A percentile compares a stretch with the other conserved stretches of the same genome.
Evolutionary conservation across 352 stramenopile genomes (phyloP).

Genomic region (Phytophthora citricola): DNA sequence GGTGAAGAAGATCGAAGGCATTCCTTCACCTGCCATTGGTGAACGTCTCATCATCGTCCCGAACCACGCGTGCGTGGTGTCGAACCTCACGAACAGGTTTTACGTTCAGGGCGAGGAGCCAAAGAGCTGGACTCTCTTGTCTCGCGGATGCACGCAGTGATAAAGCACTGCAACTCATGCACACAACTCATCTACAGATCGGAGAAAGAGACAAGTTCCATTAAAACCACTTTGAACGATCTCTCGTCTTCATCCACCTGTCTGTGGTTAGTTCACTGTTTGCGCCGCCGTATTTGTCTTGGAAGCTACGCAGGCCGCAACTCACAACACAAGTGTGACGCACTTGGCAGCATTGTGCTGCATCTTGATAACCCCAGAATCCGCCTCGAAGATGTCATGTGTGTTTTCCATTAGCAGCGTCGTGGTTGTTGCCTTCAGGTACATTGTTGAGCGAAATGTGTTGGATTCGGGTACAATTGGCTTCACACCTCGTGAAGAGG

Average conservation of each 20-base stretch:
- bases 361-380: constrained; percentile 18
- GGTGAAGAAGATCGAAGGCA: constrained; percentile 63
- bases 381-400: constrained; percentile 80
- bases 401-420: constrained; percentile 73
- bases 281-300: constrained; percentile 40
- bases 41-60: constrained; percentile 66
- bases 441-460: constrained; percentile 52
- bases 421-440: constrained; percentile 13
- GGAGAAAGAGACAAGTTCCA: neutral
- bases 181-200: neutral
- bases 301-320: constrained; percentile 43
- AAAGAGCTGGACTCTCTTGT: constrained; percentile 64
- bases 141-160: constrained; percentile 67
- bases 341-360: constrained; percentile 46
- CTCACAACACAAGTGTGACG: constrained; percentile 76
- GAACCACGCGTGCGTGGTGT: constrained; percentile 73
- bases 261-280: constrained; percentile 38
- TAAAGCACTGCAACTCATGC: neutral
- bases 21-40: constrained; percentile 56
- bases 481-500: constrained; percentile 10
- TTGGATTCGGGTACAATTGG: constrained; percentile 41
- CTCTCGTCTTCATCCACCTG: constrained; percentile 38
- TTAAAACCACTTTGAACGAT: constrained; percentile 57
- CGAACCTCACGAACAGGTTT: constrained; percentile 72
- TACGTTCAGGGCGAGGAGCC: constrained; percentile 55